These are phyloP conservation scores for Ceratobasidium sp. DNA, from an alignment of 1,284 basidiomycete species.

Conservation along the genomic window DNA sequence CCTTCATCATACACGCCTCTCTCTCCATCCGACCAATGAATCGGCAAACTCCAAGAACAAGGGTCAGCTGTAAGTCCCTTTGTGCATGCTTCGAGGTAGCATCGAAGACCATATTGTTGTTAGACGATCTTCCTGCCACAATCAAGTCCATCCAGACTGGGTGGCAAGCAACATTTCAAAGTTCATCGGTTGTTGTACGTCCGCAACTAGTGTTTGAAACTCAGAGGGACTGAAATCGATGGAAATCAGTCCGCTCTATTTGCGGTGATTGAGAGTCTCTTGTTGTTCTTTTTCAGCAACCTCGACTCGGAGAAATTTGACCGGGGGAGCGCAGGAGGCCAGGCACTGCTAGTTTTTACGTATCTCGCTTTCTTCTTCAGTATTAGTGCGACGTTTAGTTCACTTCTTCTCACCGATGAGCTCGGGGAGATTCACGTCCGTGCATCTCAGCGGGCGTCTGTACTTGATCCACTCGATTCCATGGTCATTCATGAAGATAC, in stretches of 20 bases:
- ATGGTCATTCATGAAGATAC: constrained; percentile 12
- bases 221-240: not conserved
- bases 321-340: not conserved
- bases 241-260: not conserved
- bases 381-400: constrained; percentile 16
- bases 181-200: constrained; percentile 21
- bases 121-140: constrained; percentile 18
- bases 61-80: not conserved
- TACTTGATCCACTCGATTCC: not conserved
- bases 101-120: not conserved
- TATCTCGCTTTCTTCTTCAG: constrained; percentile 26
- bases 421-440: constrained; percentile 13
- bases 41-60: not conserved
- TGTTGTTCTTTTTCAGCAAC: constrained; percentile 7
- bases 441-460: not conserved
- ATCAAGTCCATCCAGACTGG: constrained; percentile 26
- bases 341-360: not conserved
- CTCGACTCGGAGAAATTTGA: not conserved
- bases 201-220: not conserved
- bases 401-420: constrained; percentile 7
- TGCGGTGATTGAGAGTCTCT: constrained; percentile 9
- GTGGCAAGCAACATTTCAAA: constrained; percentile 16
- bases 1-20: not conserved
- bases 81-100: no score
- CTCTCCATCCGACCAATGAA: not conserved